Evolutionary conservation across 2,329 filamentous ascomycete species (phyloP), one percentile per base, ranked within the genome.

Genomic region (Fusarium buxicola): DNA sequence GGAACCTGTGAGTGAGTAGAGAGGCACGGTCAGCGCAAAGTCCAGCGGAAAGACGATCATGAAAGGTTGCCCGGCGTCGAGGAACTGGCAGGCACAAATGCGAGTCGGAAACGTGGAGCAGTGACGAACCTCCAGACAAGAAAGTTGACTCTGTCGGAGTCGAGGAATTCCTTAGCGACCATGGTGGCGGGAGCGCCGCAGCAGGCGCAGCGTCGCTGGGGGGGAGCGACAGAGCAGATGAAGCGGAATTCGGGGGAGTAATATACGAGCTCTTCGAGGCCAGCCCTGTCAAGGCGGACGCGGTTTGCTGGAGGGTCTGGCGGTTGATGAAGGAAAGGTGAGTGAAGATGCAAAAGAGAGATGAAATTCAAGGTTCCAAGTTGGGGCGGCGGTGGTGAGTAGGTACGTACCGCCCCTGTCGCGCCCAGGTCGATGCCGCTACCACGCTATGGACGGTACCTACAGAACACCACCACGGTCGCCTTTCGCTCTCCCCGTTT

Each of bases 111-210:
- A 63, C 65, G 63, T 65, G 62, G 68, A 69, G 66, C 66, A 68
- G 63, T 66, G 72, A 84, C 86, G 77, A 82, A 89, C 87, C 86
- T 88, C 87, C 87, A 89, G 75, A 89, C 82, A 76, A 89, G 82
- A 82, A 86, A 89, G 81, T 89, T 89, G 82, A 89, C 80, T 81
- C 85, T 82, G 76, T 89, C 83, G 67, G 85, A 88, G 82, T 88
- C 84, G 72, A 89, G 81, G 73, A 82, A 81, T 79, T 87, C 85
- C 80, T 86, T 87, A 72, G 70, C 68, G 68, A 77, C 75, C 84
- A 86, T 87, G 71, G 70, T 72, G 63, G 65, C 62, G 64, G 67
- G 64, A 62, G 72, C 72, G 72, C 72, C 74, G 68, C 65, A 69
- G 65, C 66, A 71, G 72, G 73, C 73, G 74, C 72, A 68, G 64